Conservation (phyloP, 495 filamentous ascomycete genomes). For the Penicillium turbatum region DNA sequence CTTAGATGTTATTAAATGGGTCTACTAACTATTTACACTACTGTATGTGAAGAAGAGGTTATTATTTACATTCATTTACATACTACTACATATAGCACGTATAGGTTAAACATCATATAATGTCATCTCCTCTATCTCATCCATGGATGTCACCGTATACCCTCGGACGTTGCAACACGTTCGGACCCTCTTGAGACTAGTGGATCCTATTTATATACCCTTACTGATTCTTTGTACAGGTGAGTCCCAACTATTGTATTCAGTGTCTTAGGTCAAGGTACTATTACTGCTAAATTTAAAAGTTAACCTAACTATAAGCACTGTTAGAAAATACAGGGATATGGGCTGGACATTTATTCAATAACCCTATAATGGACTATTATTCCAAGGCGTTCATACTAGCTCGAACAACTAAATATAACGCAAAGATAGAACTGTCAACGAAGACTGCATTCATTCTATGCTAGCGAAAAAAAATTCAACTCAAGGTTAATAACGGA, state of each 20-base stretch:
- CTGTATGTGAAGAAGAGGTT: too few relatives aligned
- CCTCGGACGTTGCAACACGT: not conserved
- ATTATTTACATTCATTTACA: too few relatives aligned
- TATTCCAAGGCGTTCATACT: too few relatives aligned
- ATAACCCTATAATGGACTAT: too few relatives aligned
- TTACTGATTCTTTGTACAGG: not conserved
- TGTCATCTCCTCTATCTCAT: too few relatives aligned
- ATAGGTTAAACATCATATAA: too few relatives aligned
- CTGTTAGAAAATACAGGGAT: not conserved
- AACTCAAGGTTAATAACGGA: not conserved
- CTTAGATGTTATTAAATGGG: not conserved
- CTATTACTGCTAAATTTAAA: not conserved
- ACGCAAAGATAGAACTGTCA: conserved; percentile 14
- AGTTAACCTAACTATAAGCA: too few relatives aligned
- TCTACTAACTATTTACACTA: too few relatives aligned
- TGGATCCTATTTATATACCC: conserved; percentile 1
- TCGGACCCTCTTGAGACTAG: not conserved
- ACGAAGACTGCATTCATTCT: conserved; percentile 29
- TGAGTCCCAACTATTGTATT: not conserved
- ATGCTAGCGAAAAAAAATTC: conserved; percentile 6
- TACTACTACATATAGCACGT: too few relatives aligned
- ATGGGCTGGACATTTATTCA: not conserved
- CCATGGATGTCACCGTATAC: too few relatives aligned
- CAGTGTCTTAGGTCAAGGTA: not conserved
- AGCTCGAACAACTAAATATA: too few relatives aligned